These are phyloP conservation scores for Aspergillus homomorphus DNA, from an alignment of 495 filamentous ascomycete species.

Conservation along the genomic window DNA sequence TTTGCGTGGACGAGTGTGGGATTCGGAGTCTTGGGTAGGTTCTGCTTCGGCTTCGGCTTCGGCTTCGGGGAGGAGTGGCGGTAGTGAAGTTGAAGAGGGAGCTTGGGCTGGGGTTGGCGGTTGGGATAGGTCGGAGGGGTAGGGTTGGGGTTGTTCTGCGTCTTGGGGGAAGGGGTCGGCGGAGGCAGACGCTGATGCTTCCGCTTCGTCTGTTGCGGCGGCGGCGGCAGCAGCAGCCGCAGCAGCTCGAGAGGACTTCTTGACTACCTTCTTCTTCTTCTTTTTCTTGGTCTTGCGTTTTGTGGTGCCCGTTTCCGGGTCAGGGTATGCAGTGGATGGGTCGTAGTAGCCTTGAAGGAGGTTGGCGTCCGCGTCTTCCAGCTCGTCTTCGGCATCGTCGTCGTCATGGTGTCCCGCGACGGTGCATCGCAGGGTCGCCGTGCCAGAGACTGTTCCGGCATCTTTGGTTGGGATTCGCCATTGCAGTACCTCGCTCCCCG, in stretches of 20 bases:
- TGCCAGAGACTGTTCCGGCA: constrained; percentile 55
- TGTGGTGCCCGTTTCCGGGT: constrained; percentile 23
- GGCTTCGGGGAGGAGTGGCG: constrained; percentile 11
- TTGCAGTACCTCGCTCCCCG: constrained; percentile 67
- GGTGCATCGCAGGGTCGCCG: constrained; percentile 74
- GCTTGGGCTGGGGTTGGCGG: constrained; percentile 25
- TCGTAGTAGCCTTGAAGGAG: constrained; percentile 56
- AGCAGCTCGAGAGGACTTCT: constrained; percentile 29
- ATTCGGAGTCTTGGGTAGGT: neutral
- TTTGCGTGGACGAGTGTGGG: neutral
- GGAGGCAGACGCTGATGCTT: constrained; percentile 12
- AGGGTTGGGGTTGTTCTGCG: constrained; percentile 15
- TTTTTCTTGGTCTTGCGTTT: constrained; percentile 43
- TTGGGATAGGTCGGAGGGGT: constrained; percentile 27
- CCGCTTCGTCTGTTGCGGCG: neutral
- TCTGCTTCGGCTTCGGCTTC: neutral
- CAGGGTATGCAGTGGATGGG: constrained; percentile 42
- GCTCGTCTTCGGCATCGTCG: constrained; percentile 58
- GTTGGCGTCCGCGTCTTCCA: constrained; percentile 43
- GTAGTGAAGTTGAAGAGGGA: constrained; percentile 9
- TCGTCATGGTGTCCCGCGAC: constrained; percentile 60
- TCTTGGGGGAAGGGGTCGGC: constrained; percentile 25
- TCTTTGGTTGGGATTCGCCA: constrained; percentile 80
- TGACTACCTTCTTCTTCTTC: constrained; percentile 39
- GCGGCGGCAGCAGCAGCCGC: neutral